Percentiles rank a stretch among this genome's conserved stretches.
Conservation (phyloP, 1,284 basidiomycete genomes). For the Trametes polyzona region DNA sequence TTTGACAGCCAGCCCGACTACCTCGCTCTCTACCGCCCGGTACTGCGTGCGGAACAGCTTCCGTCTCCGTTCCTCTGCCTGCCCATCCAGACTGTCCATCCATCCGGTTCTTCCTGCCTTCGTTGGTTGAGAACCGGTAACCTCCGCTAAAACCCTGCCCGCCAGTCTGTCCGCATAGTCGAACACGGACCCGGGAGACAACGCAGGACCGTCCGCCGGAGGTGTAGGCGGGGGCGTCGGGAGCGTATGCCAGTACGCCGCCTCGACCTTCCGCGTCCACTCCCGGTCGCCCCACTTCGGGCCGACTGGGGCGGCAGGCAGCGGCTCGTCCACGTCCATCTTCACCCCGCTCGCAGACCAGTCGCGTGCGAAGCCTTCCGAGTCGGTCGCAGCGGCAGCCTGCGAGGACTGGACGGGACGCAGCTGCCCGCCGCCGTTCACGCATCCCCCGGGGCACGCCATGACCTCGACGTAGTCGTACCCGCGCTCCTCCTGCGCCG, state of each 20-base stretch:
- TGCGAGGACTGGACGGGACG: constrained; percentile 46
- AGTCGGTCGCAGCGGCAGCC: constrained; percentile 45
- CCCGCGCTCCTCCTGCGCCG: constrained; percentile 51
- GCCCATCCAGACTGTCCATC: constrained; percentile 43
- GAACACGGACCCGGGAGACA: not conserved
- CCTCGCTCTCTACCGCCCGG: constrained; percentile 86
- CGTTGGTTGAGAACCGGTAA: not conserved
- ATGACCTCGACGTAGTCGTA: constrained; percentile 99
- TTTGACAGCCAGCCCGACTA: constrained; percentile 47
- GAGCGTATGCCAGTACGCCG: constrained; percentile 70
- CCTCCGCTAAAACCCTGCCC: constrained; percentile 16
- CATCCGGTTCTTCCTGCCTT: constrained; percentile 23
- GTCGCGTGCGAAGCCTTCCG: constrained; percentile 62
- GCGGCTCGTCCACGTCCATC: constrained; percentile 41
- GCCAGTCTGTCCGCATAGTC: constrained; percentile 17
- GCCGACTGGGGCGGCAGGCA: constrained; percentile 33
- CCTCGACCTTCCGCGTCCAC: constrained; percentile 81
- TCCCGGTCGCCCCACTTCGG: constrained; percentile 76
- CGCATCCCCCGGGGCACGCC: constrained; percentile 98
- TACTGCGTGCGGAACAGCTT: constrained; percentile 82
- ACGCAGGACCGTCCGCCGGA: constrained; percentile 8
- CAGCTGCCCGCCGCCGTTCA: constrained; percentile 96
- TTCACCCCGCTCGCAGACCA: constrained; percentile 57
- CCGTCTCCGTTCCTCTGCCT: constrained; percentile 45
- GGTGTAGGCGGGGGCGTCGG: constrained; percentile 54